Conservation (phyloP, 164 flowering plant species). For the Liquidambar formosana region DNA sequence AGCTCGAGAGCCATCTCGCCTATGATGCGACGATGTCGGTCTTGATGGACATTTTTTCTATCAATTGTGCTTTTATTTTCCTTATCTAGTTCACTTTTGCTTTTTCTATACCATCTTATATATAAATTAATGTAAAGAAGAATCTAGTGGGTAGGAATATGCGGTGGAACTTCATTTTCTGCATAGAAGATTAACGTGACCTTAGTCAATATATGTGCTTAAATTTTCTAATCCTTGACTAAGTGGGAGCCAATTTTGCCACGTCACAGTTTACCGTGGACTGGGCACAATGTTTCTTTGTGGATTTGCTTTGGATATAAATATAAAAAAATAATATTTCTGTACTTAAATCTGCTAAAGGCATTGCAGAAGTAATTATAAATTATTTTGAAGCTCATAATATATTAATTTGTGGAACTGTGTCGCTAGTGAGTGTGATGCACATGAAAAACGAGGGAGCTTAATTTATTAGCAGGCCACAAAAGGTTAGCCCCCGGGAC, state of each 20-base stretch:
- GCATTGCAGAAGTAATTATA: not conserved
- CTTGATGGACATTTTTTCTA: constrained; percentile 6
- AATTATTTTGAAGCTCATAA: too few relatives aligned
- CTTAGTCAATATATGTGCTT: not conserved
- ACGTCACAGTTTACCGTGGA: too few relatives aligned
- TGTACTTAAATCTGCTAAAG: too few relatives aligned
- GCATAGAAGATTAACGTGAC: not conserved
- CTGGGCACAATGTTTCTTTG: too few relatives aligned
- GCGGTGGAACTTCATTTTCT: constrained; percentile 1
- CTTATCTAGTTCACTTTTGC: not conserved
- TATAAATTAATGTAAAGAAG: constrained; percentile 1
- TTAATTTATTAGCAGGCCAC: too few relatives aligned
- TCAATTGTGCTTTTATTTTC: constrained; percentile 1
- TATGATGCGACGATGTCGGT: constrained; percentile 16
- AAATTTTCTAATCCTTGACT: not conserved
- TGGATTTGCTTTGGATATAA: too few relatives aligned
- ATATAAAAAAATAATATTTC: too few relatives aligned
- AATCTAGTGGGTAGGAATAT: constrained; percentile 17
- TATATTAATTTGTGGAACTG: too few relatives aligned
- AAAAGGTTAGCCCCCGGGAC: not conserved
- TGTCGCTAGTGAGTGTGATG: too few relatives aligned
- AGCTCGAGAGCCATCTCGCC: constrained; percentile 8
- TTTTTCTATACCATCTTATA: not conserved
- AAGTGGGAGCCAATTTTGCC: too few relatives aligned
- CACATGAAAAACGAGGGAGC: not conserved